Percentiles rank a stretch among this genome's conserved stretches.
These are phyloP conservation scores for Mycena indigotica DNA, from an alignment of 768 basidiomycete genomes.

Conservation along the genomic window DNA sequence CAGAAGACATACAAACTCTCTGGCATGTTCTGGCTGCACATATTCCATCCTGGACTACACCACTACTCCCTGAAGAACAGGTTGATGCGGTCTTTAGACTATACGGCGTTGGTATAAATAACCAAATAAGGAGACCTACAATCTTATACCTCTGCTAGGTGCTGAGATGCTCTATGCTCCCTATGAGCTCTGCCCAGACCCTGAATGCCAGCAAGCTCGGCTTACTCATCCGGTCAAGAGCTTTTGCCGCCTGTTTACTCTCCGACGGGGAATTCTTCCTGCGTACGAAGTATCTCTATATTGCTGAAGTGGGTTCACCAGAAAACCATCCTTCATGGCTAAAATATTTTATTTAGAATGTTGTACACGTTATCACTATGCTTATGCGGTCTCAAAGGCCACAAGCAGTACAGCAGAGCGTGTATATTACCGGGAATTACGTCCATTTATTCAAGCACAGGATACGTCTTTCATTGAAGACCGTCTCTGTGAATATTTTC, in stretches of 20 bases:
- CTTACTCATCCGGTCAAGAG: neutral
- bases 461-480: neutral
- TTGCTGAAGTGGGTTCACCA: neutral
- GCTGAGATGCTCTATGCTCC: constrained; percentile 19
- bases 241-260: neutral
- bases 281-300: too few species aligned
- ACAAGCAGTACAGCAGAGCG: neutral
- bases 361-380: neutral
- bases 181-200: constrained; percentile 1
- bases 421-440: neutral
- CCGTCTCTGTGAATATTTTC: neutral
- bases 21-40: too few species aligned
- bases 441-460: neutral
- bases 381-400: neutral
- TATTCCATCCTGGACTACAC: too few species aligned
- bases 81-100: neutral
- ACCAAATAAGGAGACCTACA: neutral
- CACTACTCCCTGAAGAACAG: too few species aligned
- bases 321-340: neutral
- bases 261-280: neutral
- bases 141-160: neutral
- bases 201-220: neutral
- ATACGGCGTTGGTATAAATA: neutral
- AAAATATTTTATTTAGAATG: neutral
- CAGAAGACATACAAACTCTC: too few species aligned